Conservation (phyloP, 164 flowering plant genomes). For the Liquidambar formosana region DNA sequence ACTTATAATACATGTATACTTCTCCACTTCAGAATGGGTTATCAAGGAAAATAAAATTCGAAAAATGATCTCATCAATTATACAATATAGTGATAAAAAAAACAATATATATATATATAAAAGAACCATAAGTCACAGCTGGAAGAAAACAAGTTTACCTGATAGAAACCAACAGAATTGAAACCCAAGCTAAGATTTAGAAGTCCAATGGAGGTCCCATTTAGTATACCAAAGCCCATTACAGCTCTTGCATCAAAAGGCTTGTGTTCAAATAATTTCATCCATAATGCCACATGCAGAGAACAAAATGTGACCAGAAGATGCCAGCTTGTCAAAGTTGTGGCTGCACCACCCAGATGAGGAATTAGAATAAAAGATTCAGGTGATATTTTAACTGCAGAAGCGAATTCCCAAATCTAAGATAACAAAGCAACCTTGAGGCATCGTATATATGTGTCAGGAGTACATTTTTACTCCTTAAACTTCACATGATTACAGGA, state of each 20-base stretch:
- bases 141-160: constrained; percentile 40
- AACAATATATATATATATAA: no score
- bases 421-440: neutral
- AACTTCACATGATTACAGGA: no score
- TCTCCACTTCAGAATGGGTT: neutral
- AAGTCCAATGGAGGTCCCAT: constrained; percentile 85
- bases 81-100: no score
- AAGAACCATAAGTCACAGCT: neutral
- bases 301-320: constrained; percentile 88
- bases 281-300: constrained; percentile 80
- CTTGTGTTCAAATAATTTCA: constrained; percentile 86
- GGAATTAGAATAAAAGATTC: neutral
- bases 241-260: constrained; percentile 77
- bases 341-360: constrained; percentile 42
- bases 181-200: constrained; percentile 86
- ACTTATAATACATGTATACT: neutral
- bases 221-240: constrained; percentile 86
- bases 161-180: constrained; percentile 92
- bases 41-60: neutral
- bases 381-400: neutral
- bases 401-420: neutral
- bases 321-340: constrained; percentile 97
- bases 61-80: no score
- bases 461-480: neutral
- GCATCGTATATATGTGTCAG: neutral